Base-by-base conservation (phyloP, 2,329 filamentous ascomycete genomes). In the Epichloe gansuensis region DNA sequence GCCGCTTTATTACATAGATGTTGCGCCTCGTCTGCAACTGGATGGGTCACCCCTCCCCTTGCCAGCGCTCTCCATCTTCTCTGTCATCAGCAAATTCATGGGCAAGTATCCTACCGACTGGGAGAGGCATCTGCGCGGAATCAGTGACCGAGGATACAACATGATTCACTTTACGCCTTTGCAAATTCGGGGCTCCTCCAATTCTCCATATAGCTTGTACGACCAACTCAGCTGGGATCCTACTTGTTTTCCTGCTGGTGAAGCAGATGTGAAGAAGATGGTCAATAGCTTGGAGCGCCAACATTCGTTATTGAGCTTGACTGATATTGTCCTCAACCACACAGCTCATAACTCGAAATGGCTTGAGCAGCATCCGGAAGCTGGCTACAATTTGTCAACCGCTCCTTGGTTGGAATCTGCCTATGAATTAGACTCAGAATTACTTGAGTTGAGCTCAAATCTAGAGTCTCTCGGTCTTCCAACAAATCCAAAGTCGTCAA, bases 121-220 rank as follows among this genome's bases (percentile, higher is more conserved):
- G 90, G 82, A 96, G 64, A 85, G 81, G 49, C 91, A 97, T 66
- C 72, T 98, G 53, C 77, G 79, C 52, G 90, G 93, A 31, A 95
- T 98, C 65, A 87, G 87, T 65, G 81, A 87, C 61, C 80, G 93
- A 55, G 90, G 90, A 45, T 98, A 98, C 76, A 98, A 98, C 71
- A 96, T 97, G 89, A 82, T 98, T 54, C 93, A 98, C 68, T 98
- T 98, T 67, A 96, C 93, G 2, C 93, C 93, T 9, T 74, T 98
- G 58, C 93, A 95, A 75, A 77, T 85, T 53, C 83, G 93, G 54
- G 93, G 93, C 53, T 77, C 75, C 44, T 98, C 93, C 50, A 95
- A 98, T 65, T 98, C 93, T 1, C 93, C 93, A 0, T 98, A 97
- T 74, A 98, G 93, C 67, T 80, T 98, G 61, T 95, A 86, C 66